These are phyloP conservation scores for Heliamphora pulchella DNA, from an alignment of 179 eudicot genomes.

Conservation along the genomic window DNA sequence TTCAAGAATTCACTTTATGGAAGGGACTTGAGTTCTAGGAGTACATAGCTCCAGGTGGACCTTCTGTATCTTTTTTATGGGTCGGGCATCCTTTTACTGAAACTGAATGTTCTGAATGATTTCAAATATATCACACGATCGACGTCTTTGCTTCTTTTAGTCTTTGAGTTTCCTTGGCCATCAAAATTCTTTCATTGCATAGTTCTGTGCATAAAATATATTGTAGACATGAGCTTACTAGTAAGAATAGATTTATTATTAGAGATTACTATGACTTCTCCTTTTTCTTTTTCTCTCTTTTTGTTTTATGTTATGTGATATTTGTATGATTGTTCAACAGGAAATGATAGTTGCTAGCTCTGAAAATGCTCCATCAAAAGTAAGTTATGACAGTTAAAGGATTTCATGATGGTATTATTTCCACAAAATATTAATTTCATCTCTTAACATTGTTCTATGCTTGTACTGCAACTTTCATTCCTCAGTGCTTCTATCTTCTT, in stretches of 20 bases:
- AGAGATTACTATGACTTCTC: background rate
- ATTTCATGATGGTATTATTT: conserved; percentile 14
- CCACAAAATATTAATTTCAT: background rate
- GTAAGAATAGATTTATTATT: background rate
- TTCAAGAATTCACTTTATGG: background rate
- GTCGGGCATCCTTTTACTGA: background rate
- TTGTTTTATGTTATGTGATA: background rate
- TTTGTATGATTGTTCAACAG: conserved; percentile 26
- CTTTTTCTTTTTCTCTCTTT: background rate
- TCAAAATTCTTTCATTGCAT: background rate
- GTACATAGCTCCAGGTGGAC: conserved; percentile 1
- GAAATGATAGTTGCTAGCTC: conserved; percentile 61
- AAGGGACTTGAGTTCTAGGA: conserved; percentile 9
- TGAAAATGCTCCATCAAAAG: conserved; percentile 32
- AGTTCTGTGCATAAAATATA: background rate
- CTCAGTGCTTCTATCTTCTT: background rate
- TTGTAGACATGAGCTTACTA: background rate
- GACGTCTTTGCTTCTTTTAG: background rate
- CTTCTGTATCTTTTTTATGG: background rate
- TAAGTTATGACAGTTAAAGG: conserved; percentile 27
- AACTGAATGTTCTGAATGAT: background rate
- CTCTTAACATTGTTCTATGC: conserved; percentile 7
- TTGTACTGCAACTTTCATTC: background rate
- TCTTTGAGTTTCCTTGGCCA: background rate
- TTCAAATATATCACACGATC: background rate